Percentiles rank a stretch among this genome's conserved stretches.
phyloP scores from a whole-genome alignment of 1,284 basidiomycete genomes.

The Leccinum pallidistipes region DNA sequence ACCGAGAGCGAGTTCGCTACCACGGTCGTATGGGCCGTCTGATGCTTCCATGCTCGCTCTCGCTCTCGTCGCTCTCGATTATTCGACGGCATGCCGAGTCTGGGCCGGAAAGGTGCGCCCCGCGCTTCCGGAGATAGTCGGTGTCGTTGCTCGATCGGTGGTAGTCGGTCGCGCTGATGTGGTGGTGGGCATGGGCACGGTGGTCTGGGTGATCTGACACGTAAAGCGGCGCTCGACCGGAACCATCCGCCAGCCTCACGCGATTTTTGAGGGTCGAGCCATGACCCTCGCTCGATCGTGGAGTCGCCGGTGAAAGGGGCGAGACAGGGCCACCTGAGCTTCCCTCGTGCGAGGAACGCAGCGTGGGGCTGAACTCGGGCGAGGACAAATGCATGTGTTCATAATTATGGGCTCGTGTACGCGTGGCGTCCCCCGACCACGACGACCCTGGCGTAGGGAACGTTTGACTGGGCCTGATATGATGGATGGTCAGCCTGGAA shows the following conservation, averaged over 20 bases:
- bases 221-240: conserved; percentile 8
- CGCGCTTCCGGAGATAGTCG: neutral
- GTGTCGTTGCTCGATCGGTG: conserved; percentile 6
- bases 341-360: conserved; percentile 32
- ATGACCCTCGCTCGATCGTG: conserved; percentile 37
- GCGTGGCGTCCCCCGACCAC: conserved; percentile 25
- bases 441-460: conserved; percentile 26
- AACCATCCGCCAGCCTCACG: conserved; percentile 15
- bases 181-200: conserved; percentile 14
- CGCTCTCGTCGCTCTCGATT: conserved; percentile 31
- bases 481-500: conserved; percentile 7
- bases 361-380: conserved; percentile 25
- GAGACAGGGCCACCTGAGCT: conserved; percentile 46
- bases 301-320: conserved; percentile 49
- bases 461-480: conserved; percentile 17
- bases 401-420: conserved; percentile 11
- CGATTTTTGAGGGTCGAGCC: conserved; percentile 18
- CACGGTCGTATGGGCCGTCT: conserved; percentile 36
- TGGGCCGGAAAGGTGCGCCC: neutral
- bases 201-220: conserved; percentile 20
- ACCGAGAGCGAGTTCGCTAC: conserved; percentile 21
- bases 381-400: conserved; percentile 19
- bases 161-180: conserved; percentile 16
- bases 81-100: neutral
- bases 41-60: conserved; percentile 21